Evolutionary conservation across 129 eudicot genomes (phyloP).

Genomic region (Flaveria ramosissima): DNA sequence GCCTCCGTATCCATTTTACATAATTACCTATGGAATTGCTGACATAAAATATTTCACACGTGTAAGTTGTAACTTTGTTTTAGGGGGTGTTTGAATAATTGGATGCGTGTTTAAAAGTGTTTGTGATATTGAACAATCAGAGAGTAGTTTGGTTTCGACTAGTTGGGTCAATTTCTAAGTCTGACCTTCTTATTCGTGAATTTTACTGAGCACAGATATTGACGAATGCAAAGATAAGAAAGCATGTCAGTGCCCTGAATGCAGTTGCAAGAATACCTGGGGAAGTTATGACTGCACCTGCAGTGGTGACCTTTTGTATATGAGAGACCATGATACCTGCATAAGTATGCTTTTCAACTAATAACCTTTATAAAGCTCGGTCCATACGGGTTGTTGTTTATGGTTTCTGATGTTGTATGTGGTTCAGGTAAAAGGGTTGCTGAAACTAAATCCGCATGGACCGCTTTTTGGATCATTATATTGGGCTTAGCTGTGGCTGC

Average conservation of each 20-base stretch:
- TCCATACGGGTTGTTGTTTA: slow-evolving; percentile 9
- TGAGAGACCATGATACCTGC: slow-evolving; percentile 93
- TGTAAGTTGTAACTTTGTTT: not conserved
- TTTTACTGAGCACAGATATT: slow-evolving; percentile 51
- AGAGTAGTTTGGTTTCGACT: not conserved
- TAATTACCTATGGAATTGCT: no score
- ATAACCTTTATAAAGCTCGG: not conserved
- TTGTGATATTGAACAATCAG: no score
- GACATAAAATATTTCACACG: not conserved
- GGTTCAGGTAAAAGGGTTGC: slow-evolving; percentile 64
- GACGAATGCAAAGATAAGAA: slow-evolving; percentile 90
- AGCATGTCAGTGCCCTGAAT: slow-evolving; percentile 92
- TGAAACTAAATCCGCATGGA: slow-evolving; percentile 64
- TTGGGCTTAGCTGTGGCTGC: slow-evolving; percentile 66
- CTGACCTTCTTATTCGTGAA: not conserved
- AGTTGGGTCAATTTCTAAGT: slow-evolving; percentile 20
- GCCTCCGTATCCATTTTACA: no score
- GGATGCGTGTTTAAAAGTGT: not conserved
- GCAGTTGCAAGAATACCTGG: slow-evolving; percentile 97
- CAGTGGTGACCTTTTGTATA: slow-evolving; percentile 74
- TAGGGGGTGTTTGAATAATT: not conserved
- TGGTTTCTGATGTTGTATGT: slow-evolving; percentile 22
- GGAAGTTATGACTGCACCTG: slow-evolving; percentile 93
- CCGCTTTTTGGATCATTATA: slow-evolving; percentile 71
- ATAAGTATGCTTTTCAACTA: slow-evolving; percentile 49